Evolutionary conservation across 306 rosid genomes (phyloP).

Genomic region (Casuarina equisetifolia): DNA sequence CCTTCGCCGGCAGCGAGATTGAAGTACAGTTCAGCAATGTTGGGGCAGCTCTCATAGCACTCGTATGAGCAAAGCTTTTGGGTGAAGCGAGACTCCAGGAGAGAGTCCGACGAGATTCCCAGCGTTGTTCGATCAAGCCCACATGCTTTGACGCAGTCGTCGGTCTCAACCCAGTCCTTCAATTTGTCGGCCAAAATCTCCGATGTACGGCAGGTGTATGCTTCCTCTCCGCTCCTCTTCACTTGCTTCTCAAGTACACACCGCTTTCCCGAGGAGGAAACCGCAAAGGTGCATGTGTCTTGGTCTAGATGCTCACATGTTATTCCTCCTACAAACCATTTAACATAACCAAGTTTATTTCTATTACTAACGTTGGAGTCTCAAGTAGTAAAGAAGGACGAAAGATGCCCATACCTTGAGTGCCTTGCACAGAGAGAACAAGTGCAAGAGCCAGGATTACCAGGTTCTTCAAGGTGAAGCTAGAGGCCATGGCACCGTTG

Average conservation of each 20-base stretch:
- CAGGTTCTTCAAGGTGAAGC: slow-evolving; percentile 38
- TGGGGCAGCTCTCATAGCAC: slow-evolving; percentile 67
- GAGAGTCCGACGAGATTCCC: slow-evolving; percentile 79
- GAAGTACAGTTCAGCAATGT: slow-evolving; percentile 72
- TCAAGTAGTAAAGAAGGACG: neutral
- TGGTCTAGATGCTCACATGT: slow-evolving; percentile 59
- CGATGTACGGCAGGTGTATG: slow-evolving; percentile 67
- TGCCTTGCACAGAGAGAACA: slow-evolving; percentile 41
- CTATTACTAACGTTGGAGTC: too few species aligned
- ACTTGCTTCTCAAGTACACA: slow-evolving; percentile 78
- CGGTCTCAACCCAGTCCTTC: slow-evolving; percentile 60
- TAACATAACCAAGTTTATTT: too few species aligned
- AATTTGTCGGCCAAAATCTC: slow-evolving; percentile 69
- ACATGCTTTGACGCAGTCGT: slow-evolving; percentile 63
- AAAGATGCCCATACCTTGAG: slow-evolving; percentile 38
- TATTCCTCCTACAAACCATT: slow-evolving; percentile 36
- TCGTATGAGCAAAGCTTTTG: slow-evolving; percentile 65
- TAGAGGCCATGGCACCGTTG: slow-evolving; percentile 42
- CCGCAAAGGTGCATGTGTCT: slow-evolving; percentile 66
- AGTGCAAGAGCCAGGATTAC: slow-evolving; percentile 34
- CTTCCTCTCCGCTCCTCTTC: slow-evolving; percentile 66
- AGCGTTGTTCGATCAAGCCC: slow-evolving; percentile 63
- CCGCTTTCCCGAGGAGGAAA: slow-evolving; percentile 61
- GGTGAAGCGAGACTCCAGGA: slow-evolving; percentile 60
- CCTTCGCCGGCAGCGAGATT: slow-evolving; percentile 94